phyloP scores from a whole-genome alignment of 768 basidiomycete genomes.

The Amanita exitialis region DNA sequence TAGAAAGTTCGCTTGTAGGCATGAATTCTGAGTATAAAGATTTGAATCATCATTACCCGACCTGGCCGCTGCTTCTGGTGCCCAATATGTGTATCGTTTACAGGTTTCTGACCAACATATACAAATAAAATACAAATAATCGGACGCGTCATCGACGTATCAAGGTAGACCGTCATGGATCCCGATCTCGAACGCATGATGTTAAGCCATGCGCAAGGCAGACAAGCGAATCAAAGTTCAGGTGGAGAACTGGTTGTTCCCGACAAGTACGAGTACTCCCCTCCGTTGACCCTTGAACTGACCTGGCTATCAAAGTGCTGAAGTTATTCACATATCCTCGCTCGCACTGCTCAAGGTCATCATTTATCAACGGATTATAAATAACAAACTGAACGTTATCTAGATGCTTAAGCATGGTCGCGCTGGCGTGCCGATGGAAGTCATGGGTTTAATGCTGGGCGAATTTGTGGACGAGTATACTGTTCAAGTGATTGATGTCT shows the following conservation, averaged over 20 bases:
- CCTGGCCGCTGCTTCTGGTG: not conserved
- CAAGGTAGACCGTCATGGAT: constrained; percentile 28
- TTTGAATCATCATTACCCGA: not conserved
- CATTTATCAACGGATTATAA: not conserved
- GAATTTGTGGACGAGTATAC: constrained; percentile 98
- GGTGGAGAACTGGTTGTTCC: constrained; percentile 47
- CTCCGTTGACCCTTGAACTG: not conserved
- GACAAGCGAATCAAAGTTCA: constrained; percentile 29
- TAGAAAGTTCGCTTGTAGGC: constrained; percentile 66
- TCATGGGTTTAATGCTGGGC: constrained; percentile 97
- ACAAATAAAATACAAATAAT: not conserved
- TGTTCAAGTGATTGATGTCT: constrained; percentile 91
- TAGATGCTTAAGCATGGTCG: constrained; percentile 99
- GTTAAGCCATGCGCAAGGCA: constrained; percentile 35
- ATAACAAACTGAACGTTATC: constrained; percentile 5
- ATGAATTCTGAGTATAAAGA: constrained; percentile 19
- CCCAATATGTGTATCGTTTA: constrained; percentile 1
- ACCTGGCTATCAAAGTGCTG: constrained; percentile 44
- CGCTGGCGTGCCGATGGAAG: constrained; percentile 98
- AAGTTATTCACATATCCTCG: constrained; percentile 95
- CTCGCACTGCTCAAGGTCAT: constrained; percentile 90
- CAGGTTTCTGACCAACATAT: constrained; percentile 5
- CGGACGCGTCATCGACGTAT: constrained; percentile 35
- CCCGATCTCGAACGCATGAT: constrained; percentile 36
- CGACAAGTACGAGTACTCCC: constrained; percentile 25